Base-by-base conservation (phyloP, 1,284 basidiomycete species). In the Pulveroboletus sp. region DNA sequence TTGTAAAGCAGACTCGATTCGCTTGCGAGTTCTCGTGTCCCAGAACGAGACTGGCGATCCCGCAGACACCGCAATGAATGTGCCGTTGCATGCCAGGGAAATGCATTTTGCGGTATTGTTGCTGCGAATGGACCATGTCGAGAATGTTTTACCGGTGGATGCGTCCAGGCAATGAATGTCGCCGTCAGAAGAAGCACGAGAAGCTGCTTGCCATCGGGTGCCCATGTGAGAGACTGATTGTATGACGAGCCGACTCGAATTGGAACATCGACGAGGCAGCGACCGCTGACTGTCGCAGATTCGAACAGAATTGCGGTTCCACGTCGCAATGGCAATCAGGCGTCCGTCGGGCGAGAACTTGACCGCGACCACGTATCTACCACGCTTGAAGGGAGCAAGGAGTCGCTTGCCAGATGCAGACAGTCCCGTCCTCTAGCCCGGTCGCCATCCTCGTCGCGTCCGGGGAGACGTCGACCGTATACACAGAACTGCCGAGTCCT, bases 291-390 rank as follows among this genome's bases (percentile, higher is more conserved):
- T 45, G 33, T 62, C 57, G 14, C 33, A 57, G 12, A 61, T 14
- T 11, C 24, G 58, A 40, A 58, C n/a, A 5, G 47, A 36, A 3
- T 25, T 0, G 15, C 22, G 12, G 1, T 1, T 2, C 43, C 51
- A 57, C 2, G 43, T 45, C 0, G 62, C 59, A 7, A 20, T 39
- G 9, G 61, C 61, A 2, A 61, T 39, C 18, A 46, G 18, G 5
- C 17, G 14, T 15, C 49, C 61, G 9, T 47, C 29, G 5, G 59
- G 57, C 6, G 60, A 62, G n/a, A 62, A 58, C 24, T 47, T 60
- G 39, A 39, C 36, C 2, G 42, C 51, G 7, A 42, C 35, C 12
- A 63, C 49, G 5, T 7, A 1, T 2, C 22, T 20, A 5, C 12
- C 5, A 9, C 43, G 50, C 18, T 22, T 5, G 5, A 39, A 7